Evolutionary conservation across 2,329 filamentous ascomycete genomes (phyloP).

Genomic region (Colletotrichum sp.): DNA sequence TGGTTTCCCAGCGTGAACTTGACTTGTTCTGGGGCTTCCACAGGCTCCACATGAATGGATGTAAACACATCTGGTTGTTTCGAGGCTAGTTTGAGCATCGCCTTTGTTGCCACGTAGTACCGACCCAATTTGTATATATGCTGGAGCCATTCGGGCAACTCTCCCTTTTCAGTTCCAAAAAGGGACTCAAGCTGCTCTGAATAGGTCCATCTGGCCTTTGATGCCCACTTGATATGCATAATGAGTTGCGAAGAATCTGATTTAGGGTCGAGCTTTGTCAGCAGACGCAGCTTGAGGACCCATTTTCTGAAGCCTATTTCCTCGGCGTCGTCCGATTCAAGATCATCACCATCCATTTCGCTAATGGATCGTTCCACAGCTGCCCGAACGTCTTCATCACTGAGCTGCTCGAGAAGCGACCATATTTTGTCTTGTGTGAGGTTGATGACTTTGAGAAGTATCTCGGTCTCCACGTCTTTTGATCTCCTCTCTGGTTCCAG

Average conservation of each 20-base stretch:
- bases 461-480: not conserved
- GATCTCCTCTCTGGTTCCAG: not conserved
- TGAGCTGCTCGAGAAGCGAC: too few species aligned
- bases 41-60: slow-evolving; percentile 18
- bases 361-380: too few species aligned
- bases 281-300: not conserved
- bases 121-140: slow-evolving; percentile 30
- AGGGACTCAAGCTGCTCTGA: slow-evolving; percentile 23
- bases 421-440: too few species aligned
- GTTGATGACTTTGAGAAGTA: too few species aligned
- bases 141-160: not conserved
- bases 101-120: slow-evolving; percentile 28
- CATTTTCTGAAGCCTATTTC: not conserved
- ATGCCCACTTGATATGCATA: slow-evolving; percentile 27
- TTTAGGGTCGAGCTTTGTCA: not conserved
- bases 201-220: slow-evolving; percentile 28
- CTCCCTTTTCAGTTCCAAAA: slow-evolving; percentile 21
- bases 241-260: not conserved
- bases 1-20: not conserved
- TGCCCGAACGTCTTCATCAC: too few species aligned
- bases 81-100: slow-evolving; percentile 31
- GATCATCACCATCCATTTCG: too few species aligned
- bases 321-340: too few species aligned
- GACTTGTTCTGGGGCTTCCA: not conserved
- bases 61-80: slow-evolving; percentile 27